Evolutionary conservation across 2,329 filamentous ascomycete genomes (phyloP), one percentile per base, ranked within the genome.

Genomic region (Apiospora pterosperma): DNA sequence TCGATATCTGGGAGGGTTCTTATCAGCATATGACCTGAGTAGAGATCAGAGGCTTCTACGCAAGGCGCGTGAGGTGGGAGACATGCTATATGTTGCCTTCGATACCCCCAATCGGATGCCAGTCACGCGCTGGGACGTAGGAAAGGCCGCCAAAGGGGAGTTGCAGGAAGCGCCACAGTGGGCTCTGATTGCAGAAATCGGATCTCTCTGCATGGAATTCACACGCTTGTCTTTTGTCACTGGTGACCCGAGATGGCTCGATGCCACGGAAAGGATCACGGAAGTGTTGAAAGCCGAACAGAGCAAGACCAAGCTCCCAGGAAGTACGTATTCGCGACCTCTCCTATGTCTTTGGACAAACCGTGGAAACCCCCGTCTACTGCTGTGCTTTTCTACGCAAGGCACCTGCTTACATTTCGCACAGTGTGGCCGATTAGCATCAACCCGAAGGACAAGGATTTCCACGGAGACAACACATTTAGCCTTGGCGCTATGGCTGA

Each of bases 341-440:
- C 23, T 55, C 16, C 12, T n/a, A 6, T 31, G 5, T 1, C 7
- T 55, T n/a, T 41, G 16, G 5, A 34, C 48, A 28, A n/a, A n/a
- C n/a, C n/a, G n/a, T n/a, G n/a, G n/a, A n/a, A n/a, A n/a, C n/a
- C n/a, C n/a, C n/a, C n/a, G n/a, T n/a, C n/a, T n/a, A n/a, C 16
- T n/a, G 19, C 48, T 21, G 5, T 31, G 12, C 12, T 28, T 14
- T 48, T 48, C 4, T 19, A 12, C 7, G 14, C 48, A 55, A n/a
- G 1, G n/a, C 19, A 11, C 19, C 7, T 55, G 16, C 25, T 55
- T 5, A 55, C 19, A 21, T 4, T 6, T 34, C 16, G n/a, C 12
- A 16, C 28, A 55, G 81, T 93, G 76, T 94, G 91, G 90, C 91
- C 91, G 1, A 82, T 87, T 62, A 81, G 78, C 64, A 76, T 93